These are phyloP conservation scores for Mortierella antarctica DNA, from an alignment of 192 early-diverging fungal species.

Conservation along the genomic window DNA sequence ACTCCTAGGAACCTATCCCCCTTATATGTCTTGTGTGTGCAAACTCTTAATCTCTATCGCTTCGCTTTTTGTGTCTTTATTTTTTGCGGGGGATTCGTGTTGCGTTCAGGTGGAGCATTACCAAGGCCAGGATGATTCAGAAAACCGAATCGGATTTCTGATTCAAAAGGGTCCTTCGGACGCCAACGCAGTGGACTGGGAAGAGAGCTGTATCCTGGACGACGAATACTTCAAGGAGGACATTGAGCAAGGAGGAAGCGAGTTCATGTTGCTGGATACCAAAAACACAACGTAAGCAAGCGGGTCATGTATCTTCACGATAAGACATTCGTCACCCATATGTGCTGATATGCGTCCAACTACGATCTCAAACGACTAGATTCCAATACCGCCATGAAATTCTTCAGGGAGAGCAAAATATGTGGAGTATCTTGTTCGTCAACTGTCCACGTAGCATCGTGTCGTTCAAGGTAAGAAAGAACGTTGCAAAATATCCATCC, in stretches of 20 bases:
- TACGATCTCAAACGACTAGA: conserved; percentile 5
- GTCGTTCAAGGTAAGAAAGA: conserved; percentile 50
- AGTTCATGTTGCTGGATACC: conserved; percentile 22
- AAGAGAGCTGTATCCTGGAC: conserved; percentile 56
- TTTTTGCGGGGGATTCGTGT: background rate
- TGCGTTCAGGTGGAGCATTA: conserved; percentile 23
- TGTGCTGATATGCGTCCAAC: background rate
- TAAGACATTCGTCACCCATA: background rate
- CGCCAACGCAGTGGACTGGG: conserved; percentile 34
- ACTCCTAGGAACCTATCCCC: background rate
- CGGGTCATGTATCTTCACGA: background rate
- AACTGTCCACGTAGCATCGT: conserved; percentile 58
- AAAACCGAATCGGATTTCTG: conserved; percentile 35
- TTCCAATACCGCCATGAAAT: conserved; percentile 46
- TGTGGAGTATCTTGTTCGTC: conserved; percentile 59
- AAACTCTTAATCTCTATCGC: background rate
- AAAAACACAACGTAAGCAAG: conserved; percentile 17
- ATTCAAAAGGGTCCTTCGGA: conserved; percentile 25
- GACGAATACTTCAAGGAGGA: conserved; percentile 54
- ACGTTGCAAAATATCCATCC: background rate
- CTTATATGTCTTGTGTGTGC: background rate
- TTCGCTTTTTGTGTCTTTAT: background rate
- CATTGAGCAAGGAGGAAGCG: conserved; percentile 40
- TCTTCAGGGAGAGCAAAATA: conserved; percentile 43
- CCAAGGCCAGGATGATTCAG: conserved; percentile 16